Percentiles rank a stretch among this genome's conserved stretches.
These are phyloP conservation scores for Colletotrichum brevisporum DNA, from an alignment of 2,329 filamentous ascomycete species.

Conservation along the genomic window DNA sequence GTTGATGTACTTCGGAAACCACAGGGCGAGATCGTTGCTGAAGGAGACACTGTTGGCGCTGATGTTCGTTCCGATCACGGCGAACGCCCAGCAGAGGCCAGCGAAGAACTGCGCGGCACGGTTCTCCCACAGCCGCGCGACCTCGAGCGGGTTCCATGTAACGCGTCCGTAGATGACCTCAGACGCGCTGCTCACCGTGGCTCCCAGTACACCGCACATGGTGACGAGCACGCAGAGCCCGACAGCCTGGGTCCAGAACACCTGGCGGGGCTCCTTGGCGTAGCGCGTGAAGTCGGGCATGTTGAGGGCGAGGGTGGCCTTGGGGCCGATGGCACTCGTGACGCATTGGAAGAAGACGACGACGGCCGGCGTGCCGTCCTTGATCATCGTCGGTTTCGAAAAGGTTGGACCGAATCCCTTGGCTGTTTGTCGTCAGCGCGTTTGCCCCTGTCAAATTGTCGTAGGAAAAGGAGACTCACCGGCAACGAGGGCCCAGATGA, in stretches of 20 bases:
- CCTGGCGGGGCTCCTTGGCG: conserved; percentile 39
- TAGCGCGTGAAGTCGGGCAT: conserved; percentile 44
- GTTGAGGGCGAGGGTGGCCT: conserved; percentile 42
- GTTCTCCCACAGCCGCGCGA: conserved; percentile 46
- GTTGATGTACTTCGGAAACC: conserved; percentile 68
- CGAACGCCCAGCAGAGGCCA: conserved; percentile 52
- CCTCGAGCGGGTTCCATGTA: conserved; percentile 48
- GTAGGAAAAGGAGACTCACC: neutral
- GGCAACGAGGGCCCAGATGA: conserved; percentile 43
- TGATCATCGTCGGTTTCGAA: conserved; percentile 39
- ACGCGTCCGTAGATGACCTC: conserved; percentile 44
- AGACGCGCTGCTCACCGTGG: conserved; percentile 57
- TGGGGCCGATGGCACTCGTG: conserved; percentile 44
- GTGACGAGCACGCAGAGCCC: conserved; percentile 38
- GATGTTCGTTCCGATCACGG: conserved; percentile 67
- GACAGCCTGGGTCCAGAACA: conserved; percentile 42
- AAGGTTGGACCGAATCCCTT: conserved; percentile 43
- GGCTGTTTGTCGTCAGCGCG: conserved; percentile 13
- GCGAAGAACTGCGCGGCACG: conserved; percentile 51
- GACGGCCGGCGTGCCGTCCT: conserved; percentile 39
- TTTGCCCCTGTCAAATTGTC: too few relatives aligned
- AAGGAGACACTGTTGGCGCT: conserved; percentile 66
- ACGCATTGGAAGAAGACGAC: conserved; percentile 44
- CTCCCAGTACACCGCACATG: conserved; percentile 61
- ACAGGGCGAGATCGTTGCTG: conserved; percentile 66